Percentiles rank a stretch among this genome's conserved stretches.
phyloP scores from a whole-genome alignment of 1,284 basidiomycete species.

The Cutaneotrichosporon sp. region DNA sequence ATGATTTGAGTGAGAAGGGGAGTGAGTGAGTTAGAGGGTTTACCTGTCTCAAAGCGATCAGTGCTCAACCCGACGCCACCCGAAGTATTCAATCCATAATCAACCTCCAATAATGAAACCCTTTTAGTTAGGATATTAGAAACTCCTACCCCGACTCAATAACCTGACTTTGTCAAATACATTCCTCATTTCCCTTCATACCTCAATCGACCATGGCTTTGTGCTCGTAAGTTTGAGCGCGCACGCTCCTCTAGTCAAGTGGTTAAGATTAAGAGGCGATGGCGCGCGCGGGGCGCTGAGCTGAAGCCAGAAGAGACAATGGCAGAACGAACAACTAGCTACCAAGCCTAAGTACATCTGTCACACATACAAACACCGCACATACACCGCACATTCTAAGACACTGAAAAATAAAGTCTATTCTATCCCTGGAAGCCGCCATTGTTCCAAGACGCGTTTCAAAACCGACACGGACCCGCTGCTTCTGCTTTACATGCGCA shows the following conservation, averaged over 20 bases:
- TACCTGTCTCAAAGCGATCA: neutral
- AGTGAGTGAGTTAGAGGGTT: neutral
- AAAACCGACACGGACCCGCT: neutral
- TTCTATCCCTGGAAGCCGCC: neutral
- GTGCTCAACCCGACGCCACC: constrained; percentile 2
- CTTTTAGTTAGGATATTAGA: too few relatives aligned
- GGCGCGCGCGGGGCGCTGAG: neutral
- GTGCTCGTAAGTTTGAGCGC: neutral
- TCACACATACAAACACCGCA: too few relatives aligned
- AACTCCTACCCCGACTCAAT: too few relatives aligned
- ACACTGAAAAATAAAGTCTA: neutral
- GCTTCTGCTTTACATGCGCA: constrained; percentile 33
- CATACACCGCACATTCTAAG: too few relatives aligned
- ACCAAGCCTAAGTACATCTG: too few relatives aligned
- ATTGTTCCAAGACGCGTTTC: neutral
- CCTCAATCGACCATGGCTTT: neutral
- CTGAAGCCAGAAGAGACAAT: too few relatives aligned
- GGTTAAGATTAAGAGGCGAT: neutral
- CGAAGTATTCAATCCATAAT: neutral
- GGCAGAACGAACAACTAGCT: too few relatives aligned
- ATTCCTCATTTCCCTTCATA: too few relatives aligned
- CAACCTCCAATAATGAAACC: too few relatives aligned
- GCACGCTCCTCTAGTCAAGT: neutral
- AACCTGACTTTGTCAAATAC: too few relatives aligned
- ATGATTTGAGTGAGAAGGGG: too few relatives aligned